phyloP scores from a whole-genome alignment of 1,139 yeast species.

The Geotrichum phurueaensis region DNA sequence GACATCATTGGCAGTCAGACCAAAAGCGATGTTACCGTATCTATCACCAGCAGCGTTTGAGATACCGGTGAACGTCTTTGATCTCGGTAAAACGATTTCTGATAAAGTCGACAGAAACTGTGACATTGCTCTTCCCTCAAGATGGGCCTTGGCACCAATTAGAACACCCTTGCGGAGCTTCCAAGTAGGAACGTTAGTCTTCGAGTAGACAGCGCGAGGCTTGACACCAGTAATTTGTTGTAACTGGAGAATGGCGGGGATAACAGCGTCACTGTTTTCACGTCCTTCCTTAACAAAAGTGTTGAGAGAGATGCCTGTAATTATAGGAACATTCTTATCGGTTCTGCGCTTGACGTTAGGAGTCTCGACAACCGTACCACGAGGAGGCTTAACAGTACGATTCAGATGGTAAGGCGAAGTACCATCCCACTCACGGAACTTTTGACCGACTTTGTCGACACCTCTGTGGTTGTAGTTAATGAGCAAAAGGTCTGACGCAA shows the following conservation, averaged over 20 bases:
- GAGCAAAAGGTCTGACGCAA: constrained; percentile 71
- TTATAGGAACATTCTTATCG: constrained; percentile 62
- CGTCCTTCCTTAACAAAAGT: constrained; percentile 74
- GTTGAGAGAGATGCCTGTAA: constrained; percentile 62
- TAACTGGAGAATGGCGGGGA: constrained; percentile 72
- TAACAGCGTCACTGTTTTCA: constrained; percentile 65
- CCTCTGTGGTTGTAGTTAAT: constrained; percentile 69
- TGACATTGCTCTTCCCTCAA: constrained; percentile 75
- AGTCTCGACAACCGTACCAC: constrained; percentile 51
- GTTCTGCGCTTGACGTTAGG: constrained; percentile 66
- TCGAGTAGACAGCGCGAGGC: constrained; percentile 68
- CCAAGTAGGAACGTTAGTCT: constrained; percentile 81
- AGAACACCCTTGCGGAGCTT: constrained; percentile 80
- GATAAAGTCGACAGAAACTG: constrained; percentile 83
- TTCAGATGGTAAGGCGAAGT: constrained; percentile 84
- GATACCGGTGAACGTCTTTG: constrained; percentile 81
- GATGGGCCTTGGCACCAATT: constrained; percentile 82
- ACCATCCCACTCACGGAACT: constrained; percentile 80
- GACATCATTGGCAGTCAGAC: constrained; percentile 71
- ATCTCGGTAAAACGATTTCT: constrained; percentile 88
- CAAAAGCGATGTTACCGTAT: constrained; percentile 81
- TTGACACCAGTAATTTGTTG: constrained; percentile 92
- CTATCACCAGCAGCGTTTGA: constrained; percentile 73
- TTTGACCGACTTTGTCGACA: constrained; percentile 51
- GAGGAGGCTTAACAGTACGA: constrained; percentile 47